Base-by-base conservation (phyloP, 2,329 filamentous ascomycete genomes). In the Ceratocystis alfenasii region DNA sequence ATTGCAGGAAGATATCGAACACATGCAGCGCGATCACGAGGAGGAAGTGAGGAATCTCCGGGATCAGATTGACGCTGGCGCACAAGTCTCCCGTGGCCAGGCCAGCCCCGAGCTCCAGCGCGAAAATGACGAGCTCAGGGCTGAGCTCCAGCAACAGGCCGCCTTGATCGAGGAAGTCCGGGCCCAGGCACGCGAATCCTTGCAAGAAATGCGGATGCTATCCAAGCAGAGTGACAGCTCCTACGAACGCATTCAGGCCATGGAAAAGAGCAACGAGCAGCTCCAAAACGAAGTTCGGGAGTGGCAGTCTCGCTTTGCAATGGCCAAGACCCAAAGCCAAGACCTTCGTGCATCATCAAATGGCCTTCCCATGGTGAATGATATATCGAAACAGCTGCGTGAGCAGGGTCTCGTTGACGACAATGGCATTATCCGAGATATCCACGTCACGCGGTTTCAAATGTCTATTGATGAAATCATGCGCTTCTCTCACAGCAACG, bases 361-460 rank as follows among this genome's bases (percentile, higher is more conserved):
- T 68, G 90, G 89, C 12, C 78, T 95, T 55, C 78, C 82, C 6
- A 77, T 86, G 55, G 84, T 87, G 6, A 83, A 87, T 68, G 87
- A 93, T 70, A 85, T 86, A n/a, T 83, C 82, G 62, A 83, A 82
- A 69, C 83, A 86, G 69, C 76, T 86, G 50, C 83, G 83, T 63
- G 85, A 89, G 64, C 83, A 82, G 72, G 84, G 81, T 30, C 87
- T 94, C 69, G 81, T 83, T 25, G 82, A 87, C 46, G 83, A 87
- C 12, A 83, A 86, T 67, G 94, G 94, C 5, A 75, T 94, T 25
- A 85, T 99, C 71, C 92, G 89, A 76, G 94, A 96, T 75, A 83
- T 96, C 12, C 89, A 96, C 73, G 85, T 99, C 70, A 96, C 93
- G 63, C 92, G 90, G 72, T 97, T 96, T 78, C 94, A 99, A 75